Percentiles rank a stretch among this genome's conserved stretches.
phyloP scores from a whole-genome alignment of 805 yeast genomes.

The Metschnikowia kofuensis region DNA sequence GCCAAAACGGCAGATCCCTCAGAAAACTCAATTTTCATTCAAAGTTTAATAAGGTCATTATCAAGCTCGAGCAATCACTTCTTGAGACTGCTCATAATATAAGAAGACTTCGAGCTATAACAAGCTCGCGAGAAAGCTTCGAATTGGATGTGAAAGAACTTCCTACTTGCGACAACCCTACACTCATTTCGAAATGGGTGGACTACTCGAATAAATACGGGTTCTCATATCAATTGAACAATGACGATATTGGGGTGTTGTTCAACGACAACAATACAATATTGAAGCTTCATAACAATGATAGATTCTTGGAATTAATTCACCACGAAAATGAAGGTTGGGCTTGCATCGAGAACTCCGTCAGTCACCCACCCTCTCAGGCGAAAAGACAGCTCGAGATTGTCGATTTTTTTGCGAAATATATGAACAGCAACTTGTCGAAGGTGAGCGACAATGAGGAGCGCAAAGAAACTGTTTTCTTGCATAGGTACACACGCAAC shows the following conservation, averaged over 20 bases:
- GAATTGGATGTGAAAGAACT: slow-evolving; percentile 33
- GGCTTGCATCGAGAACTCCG: slow-evolving; percentile 45
- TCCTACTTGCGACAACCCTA: slow-evolving; percentile 54
- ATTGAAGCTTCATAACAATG: slow-evolving; percentile 62
- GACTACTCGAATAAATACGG: slow-evolving; percentile 97
- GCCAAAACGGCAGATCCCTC: slow-evolving; percentile 25
- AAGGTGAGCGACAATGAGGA: slow-evolving; percentile 68
- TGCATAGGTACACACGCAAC: slow-evolving; percentile 80
- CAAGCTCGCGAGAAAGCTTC: slow-evolving; percentile 23
- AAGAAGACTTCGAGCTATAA: slow-evolving; percentile 41
- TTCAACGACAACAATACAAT: slow-evolving; percentile 85
- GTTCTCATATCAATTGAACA: slow-evolving; percentile 85
- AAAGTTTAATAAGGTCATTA: slow-evolving; percentile 37
- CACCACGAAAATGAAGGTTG: slow-evolving; percentile 44
- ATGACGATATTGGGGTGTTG: slow-evolving; percentile 85
- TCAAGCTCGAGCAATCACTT: slow-evolving; percentile 35
- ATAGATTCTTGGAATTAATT: slow-evolving; percentile 61
- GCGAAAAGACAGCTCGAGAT: slow-evolving; percentile 75
- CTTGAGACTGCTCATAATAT: slow-evolving; percentile 37
- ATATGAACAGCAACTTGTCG: slow-evolving; percentile 88
- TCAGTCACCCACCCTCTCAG: slow-evolving; percentile 42
- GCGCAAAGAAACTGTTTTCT: slow-evolving; percentile 65
- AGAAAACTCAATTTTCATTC: slow-evolving; percentile 40
- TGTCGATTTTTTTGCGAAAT: slow-evolving; percentile 82
- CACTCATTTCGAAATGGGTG: slow-evolving; percentile 91